Evolutionary conservation across 2,329 filamentous ascomycete genomes (phyloP), one percentile per base, ranked within the genome.

Genomic region (Bipolaris victoriae): DNA sequence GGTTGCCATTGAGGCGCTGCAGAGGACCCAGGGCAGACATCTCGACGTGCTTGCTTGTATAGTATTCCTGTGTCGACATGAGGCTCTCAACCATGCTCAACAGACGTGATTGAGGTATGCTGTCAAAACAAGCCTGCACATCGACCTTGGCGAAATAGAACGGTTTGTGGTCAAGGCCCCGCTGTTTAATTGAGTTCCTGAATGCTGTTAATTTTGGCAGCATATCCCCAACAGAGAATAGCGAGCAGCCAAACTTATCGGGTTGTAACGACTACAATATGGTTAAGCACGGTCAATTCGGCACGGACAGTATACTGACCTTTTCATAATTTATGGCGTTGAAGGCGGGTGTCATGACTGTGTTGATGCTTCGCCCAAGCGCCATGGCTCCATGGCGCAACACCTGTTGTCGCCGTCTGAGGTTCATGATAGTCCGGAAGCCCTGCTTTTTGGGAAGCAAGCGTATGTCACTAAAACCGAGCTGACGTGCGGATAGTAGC

Each of bases 121-220:
- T 97, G 75, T 99, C 95, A 73, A 97, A 99, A 66, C 94, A 96
- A 2, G 91, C 87, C 72, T 91, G 86, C 18, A 99, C 93, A 70
- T 99, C 95, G 11, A 96, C 82, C 73, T 99, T 99, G 58, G 88
- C 93, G 76, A 98, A 96, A 76, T 90, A 98, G 1, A 97, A 77
- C 4, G 76, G 80, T 7, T 71, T 67, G 0, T 76, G 66, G 0
- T 63, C 61, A 1, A 75, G 56, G 0, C 77, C 76, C 22, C 73
- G 68, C 31, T 70, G 50, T 24, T 64, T 44, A 10, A 90, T 72
- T 0, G 63, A 75, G 2, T 76, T 67, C 62, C 89, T 89, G 78
- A 96, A 98, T 0, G 63, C 68, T 59, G 88, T 90, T 20, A 99
- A 77, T 18, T 87, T 88, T 11, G 81, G 79, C 66, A 95, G 92